Conservation (phyloP, 169 alveolate species). For the Cryptosporidium tyzzeri region DNA sequence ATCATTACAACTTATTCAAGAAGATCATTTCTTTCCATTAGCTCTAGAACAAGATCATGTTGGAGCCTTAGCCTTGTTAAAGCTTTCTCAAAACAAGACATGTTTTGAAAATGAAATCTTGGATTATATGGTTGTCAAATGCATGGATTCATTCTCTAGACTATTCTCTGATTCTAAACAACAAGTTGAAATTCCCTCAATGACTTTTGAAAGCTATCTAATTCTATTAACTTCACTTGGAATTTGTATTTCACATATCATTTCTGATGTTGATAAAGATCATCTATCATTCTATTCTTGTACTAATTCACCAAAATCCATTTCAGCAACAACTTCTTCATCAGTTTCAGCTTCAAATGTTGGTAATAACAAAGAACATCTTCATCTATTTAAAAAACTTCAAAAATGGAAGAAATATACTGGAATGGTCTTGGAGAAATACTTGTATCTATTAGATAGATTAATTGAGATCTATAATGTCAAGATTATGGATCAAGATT, state of each 20-base stretch:
- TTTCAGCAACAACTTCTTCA: not conserved
- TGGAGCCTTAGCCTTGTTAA: conserved; percentile 51
- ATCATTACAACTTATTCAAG: conserved; percentile 29
- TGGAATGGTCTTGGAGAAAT: conserved; percentile 22
- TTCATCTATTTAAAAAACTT: not conserved
- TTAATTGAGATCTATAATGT: not conserved
- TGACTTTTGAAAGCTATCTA: conserved; percentile 63
- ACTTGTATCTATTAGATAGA: conserved; percentile 8
- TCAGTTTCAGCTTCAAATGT: not conserved
- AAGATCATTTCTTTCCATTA: conserved; percentile 50
- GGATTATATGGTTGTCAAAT: conserved; percentile 16
- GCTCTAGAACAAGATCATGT: conserved; percentile 72
- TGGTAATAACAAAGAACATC: not conserved
- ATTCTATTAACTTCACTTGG: conserved; percentile 40
- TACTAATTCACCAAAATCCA: not conserved
- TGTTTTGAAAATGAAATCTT: conserved; percentile 25
- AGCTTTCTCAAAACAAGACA: conserved; percentile 35
- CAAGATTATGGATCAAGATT: not conserved
- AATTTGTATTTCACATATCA: conserved; percentile 15
- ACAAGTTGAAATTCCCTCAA: conserved; percentile 20
- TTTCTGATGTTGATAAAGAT: not conserved
- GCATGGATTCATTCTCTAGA: conserved; percentile 34
- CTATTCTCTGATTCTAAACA: conserved; percentile 6
- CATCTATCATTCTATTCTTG: not conserved
- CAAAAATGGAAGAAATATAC: conserved; percentile 53